Base-by-base conservation (phyloP, 73 alveolate species). In the Uronychia setigera region DNA sequence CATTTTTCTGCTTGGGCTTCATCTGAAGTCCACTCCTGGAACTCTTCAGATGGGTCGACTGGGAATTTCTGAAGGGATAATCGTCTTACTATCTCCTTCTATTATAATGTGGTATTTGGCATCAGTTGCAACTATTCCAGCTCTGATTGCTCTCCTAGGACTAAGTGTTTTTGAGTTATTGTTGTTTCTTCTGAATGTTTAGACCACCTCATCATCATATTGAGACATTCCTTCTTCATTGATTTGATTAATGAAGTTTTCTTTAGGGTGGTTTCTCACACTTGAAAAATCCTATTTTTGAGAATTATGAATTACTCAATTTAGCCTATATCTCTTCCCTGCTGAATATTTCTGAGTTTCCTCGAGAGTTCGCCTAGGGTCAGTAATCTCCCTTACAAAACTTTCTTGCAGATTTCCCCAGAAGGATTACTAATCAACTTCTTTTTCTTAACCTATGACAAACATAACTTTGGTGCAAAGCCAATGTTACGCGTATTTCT, bases 301-400 rank as follows among this genome's bases (percentile, higher is more conserved):
- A 5, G n/a, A 46, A 46, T 5, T 19, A 5, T 19, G n/a, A n/a
- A n/a, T 46, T 19, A 46, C 67, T 46, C 67, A 11, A 46, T 46
- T 46, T 19, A 46, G 5, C 19, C 19, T 46, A 19, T 11, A 46
- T 46, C 67, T 46, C 67, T 19, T 5, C 19, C 19, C 19, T 5
- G 67, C n/a, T 11, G 67, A 11, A 19, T 5, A 46, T 19, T 19
- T 46, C 5, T 19, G 5, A 19, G 67, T 19, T 46, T 46, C 67
- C 67, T 11, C 67, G n/a, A 46, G 67, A 46, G n/a, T n/a, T n/a
- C 67, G 67, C 67, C 67, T 46, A 46, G n/a, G n/a, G 67, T 19
- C 67, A 46, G 5, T 46, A 46, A 46, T 11, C 5, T 5, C 67
- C 67, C 67, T 19, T 46, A 46, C 67, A 46, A 11, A 19, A 46